phyloP scores from a whole-genome alignment of 805 yeast species.

The Kodamaea neixiangensis region DNA sequence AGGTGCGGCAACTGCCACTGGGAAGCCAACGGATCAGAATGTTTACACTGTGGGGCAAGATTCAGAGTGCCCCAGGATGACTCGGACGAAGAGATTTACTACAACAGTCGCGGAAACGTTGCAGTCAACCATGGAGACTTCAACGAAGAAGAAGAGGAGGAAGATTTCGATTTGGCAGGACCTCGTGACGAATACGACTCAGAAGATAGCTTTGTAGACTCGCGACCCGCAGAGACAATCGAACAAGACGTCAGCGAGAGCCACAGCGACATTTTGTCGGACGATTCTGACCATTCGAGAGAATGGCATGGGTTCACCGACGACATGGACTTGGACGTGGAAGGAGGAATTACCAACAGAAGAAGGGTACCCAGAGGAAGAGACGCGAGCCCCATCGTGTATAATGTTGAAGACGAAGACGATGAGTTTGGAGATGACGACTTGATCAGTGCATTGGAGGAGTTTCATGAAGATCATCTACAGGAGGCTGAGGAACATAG shows the following conservation, averaged over 20 bases:
- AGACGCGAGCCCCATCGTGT: conserved; percentile 14
- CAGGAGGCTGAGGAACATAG: conserved; percentile 12
- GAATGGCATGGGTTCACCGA: conserved; percentile 25
- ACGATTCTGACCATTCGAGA: conserved; percentile 3
- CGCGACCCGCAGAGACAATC: conserved; percentile 24
- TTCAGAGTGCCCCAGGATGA: conserved; percentile 42
- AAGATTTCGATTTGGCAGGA: neutral
- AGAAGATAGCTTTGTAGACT: conserved; percentile 37
- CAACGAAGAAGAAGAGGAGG: conserved; percentile 15
- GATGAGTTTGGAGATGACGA: conserved; percentile 19
- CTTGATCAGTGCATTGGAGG: conserved; percentile 27
- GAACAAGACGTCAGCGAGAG: conserved; percentile 18
- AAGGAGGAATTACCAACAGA: conserved; percentile 6
- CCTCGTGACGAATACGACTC: conserved; percentile 26
- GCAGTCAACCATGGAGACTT: conserved; percentile 1
- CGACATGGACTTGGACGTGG: conserved; percentile 3
- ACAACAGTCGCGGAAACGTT: conserved; percentile 4
- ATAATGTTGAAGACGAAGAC: conserved; percentile 14
- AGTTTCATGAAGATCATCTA: conserved; percentile 21
- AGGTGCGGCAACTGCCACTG: conserved; percentile 78
- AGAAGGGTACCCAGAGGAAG: conserved; percentile 9
- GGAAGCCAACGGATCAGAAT: conserved; percentile 70
- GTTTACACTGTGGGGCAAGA: conserved; percentile 66
- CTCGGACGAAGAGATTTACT: conserved; percentile 31
- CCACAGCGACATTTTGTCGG: conserved; percentile 16